These are phyloP conservation scores for Hamamelis virginiana DNA, from an alignment of 164 flowering plant species.

Conservation along the genomic window DNA sequence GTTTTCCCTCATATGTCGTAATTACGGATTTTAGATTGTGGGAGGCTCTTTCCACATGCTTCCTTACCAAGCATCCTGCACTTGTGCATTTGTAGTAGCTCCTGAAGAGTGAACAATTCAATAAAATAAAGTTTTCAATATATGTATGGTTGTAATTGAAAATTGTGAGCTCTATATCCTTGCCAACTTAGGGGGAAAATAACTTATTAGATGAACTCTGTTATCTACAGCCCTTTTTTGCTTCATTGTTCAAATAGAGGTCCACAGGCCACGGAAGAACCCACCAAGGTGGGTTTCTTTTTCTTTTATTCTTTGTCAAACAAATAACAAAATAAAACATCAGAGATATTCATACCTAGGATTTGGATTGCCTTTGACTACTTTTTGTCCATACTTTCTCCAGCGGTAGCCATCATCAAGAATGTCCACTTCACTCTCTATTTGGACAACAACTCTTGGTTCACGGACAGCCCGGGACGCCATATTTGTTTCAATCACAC, in stretches of 20 bases:
- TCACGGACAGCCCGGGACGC: conserved; percentile 65
- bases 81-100: conserved; percentile 92
- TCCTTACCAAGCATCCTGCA: conserved; percentile 76
- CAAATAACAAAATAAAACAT: not conserved
- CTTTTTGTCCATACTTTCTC: conserved; percentile 89
- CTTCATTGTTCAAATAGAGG: no score
- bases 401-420: conserved; percentile 96
- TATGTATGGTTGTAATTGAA: not conserved
- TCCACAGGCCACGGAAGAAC: no score
- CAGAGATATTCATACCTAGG: conserved; percentile 52
- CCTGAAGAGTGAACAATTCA: conserved; percentile 33
- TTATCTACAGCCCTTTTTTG: no score
- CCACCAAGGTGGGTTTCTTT: not conserved
- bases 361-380: conserved; percentile 87
- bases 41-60: conserved; percentile 84
- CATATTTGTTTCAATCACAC: conserved; percentile 43
- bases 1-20: conserved; percentile 87
- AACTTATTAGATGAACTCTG: no score
- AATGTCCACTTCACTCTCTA: conserved; percentile 75
- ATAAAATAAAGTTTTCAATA: not conserved
- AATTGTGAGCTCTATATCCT: not conserved
- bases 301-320: not conserved
- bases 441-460: conserved; percentile 78
- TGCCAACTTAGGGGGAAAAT: not conserved
- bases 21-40: conserved; percentile 66